Evolutionary conservation across 345 rosid genomes (phyloP).

Genomic region (Combretum micranthum): DNA sequence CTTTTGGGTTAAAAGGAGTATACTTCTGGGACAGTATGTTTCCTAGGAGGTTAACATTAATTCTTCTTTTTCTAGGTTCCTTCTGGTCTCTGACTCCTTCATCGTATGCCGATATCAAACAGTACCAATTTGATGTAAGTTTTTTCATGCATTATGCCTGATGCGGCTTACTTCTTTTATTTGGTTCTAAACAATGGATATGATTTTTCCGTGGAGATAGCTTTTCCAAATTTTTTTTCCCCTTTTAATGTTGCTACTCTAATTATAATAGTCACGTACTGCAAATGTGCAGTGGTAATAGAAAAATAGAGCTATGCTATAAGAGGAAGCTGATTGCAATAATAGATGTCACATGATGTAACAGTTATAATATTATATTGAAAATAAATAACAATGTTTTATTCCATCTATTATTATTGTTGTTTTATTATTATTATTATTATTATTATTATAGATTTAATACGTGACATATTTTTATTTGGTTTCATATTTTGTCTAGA

Average conservation of each 20-base stretch:
- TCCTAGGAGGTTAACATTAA: conserved; percentile 6
- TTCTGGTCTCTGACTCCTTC: conserved; percentile 13
- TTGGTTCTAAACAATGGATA: no score
- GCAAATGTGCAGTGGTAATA: no score
- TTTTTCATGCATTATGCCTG: neutral
- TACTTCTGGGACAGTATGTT: neutral
- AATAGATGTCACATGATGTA: no score
- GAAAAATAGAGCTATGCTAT: no score
- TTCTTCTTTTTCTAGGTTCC: conserved; percentile 12
- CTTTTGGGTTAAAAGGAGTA: no score
- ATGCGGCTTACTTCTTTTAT: no score
- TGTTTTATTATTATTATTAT: neutral
- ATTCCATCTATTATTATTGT: no score
- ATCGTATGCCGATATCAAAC: conserved; percentile 30
- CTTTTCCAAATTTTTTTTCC: neutral
- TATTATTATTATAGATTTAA: neutral
- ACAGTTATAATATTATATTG: no score
- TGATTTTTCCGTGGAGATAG: no score
- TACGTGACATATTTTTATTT: neutral
- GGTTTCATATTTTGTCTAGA: conserved; percentile 16
- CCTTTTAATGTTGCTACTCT: neutral
- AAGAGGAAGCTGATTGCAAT: no score
- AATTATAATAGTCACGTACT: no score
- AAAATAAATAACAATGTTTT: no score
- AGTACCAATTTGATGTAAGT: conserved; percentile 45